A percentile compares a stretch with the other conserved stretches of the same genome.
Conservation (phyloP, 2,329 filamentous ascomycete species). For the Purpureocillium lavendulum region DNA sequence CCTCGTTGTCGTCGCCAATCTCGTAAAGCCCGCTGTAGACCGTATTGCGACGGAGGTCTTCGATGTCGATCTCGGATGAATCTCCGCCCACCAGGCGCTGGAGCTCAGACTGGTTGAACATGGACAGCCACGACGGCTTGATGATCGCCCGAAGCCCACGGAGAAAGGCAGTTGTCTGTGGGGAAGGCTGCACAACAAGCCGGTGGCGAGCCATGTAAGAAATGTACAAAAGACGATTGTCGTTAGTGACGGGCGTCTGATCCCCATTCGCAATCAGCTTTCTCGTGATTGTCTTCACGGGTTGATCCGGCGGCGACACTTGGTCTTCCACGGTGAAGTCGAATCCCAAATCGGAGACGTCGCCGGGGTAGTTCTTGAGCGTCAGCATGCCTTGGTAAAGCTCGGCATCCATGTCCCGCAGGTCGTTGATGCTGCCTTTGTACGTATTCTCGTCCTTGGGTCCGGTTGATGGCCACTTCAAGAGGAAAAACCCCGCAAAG, state of each 20-base stretch:
- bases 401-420: constrained; percentile 83
- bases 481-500: constrained; percentile 91
- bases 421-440: constrained; percentile 87
- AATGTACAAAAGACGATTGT: constrained; percentile 90
- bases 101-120: constrained; percentile 96
- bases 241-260: constrained; percentile 73
- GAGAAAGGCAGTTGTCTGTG: constrained; percentile 83
- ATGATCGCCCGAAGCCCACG: constrained; percentile 82
- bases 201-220: constrained; percentile 84
- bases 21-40: constrained; percentile 80
- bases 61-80: constrained; percentile 74
- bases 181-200: constrained; percentile 67
- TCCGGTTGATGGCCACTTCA: constrained; percentile 84
- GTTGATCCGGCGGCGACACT: constrained; percentile 35
- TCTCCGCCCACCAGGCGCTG: constrained; percentile 91
- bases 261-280: constrained; percentile 73
- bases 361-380: constrained; percentile 77
- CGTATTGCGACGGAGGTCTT: constrained; percentile 78
- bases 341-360: constrained; percentile 62
- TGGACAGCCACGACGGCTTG: constrained; percentile 84
- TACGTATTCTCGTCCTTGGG: constrained; percentile 59
- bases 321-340: constrained; percentile 86
- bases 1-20: constrained; percentile 78
- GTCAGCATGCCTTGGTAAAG: constrained; percentile 78
- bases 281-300: constrained; percentile 56